Base-by-base conservation (phyloP, 1,284 basidiomycete species). In the Leccinum solheimii region DNA sequence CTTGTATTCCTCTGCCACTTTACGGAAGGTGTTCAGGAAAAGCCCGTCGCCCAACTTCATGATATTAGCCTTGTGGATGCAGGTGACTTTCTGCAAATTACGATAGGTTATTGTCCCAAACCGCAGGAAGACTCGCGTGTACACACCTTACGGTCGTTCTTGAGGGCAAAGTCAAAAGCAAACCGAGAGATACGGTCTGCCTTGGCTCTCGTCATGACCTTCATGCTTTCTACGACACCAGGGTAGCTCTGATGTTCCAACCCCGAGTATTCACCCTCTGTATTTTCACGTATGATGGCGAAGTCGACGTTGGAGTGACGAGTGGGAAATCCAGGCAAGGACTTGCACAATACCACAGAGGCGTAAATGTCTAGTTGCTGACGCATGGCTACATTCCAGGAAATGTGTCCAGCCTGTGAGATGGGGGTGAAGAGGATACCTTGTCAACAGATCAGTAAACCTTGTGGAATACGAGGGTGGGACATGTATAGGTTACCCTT, bases 61-160 rank as follows among this genome's bases (percentile, higher is more conserved):
- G 83, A 99, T 99, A 85, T 99, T 99, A 74, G 97, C 97, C 82
- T 99, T 99, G 90, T 99, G 97, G 56, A 99, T 96, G 76, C 96
- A 98, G 60, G 97, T 99, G 70, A 99, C 97, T 91, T 97, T 98
- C 94, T 97, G 72, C 7, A 51, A 57, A 38, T 62, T 49, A 49
- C 51, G 19, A 36, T 16, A 27, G 23, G 69, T 51, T 72, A 62
- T 60, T 51, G 58, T 59, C 7, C 40, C 45, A 38, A 55, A 55
- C 48, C 43, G 36, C 5, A 38, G 2, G n/a, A 10, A 23, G 23
- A 6, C 30, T 36, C 32, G 58, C 40, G 21, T 38, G 51, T 58
- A 50, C 79, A 60, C 63, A 89, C 93, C 87, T 98, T 98, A 79
- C 97, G 90, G 79, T 92, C 88, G 83, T 99, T 99, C 86, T 98